These are phyloP conservation scores for Kwoniella heveanensis DNA, from an alignment of 768 basidiomycete genomes.

Conservation along the genomic window DNA sequence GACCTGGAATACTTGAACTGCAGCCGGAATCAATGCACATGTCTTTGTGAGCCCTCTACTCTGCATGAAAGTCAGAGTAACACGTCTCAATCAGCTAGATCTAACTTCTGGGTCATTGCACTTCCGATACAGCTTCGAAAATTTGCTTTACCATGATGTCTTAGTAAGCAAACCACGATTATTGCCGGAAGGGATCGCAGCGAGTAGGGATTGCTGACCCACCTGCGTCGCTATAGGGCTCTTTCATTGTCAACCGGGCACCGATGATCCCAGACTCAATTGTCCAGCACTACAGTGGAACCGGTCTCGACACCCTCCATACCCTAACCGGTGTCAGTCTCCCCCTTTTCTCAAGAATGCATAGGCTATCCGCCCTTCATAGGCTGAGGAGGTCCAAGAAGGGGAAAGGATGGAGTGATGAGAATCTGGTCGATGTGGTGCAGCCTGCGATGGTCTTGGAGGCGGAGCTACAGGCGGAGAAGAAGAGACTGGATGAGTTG, in stretches of 20 bases:
- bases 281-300: slow-evolving; percentile 21
- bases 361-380: slow-evolving; percentile 34
- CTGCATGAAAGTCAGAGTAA: no score
- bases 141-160: slow-evolving; percentile 42
- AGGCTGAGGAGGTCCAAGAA: slow-evolving; percentile 21
- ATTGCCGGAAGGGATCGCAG: no score
- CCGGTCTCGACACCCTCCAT: slow-evolving; percentile 26
- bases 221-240: slow-evolving; percentile 20
- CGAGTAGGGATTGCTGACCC: not conserved
- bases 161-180: slow-evolving; percentile 30
- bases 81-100: no score
- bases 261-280: slow-evolving; percentile 23
- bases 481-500: slow-evolving; percentile 29
- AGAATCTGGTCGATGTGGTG: slow-evolving; percentile 34
- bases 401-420: slow-evolving; percentile 33
- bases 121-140: slow-evolving; percentile 33
- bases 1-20: slow-evolving; percentile 7
- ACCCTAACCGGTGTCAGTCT: slow-evolving; percentile 42
- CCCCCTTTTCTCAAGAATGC: slow-evolving; percentile 35
- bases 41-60: slow-evolving; percentile 29
- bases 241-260: slow-evolving; percentile 24
- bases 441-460: slow-evolving; percentile 31
- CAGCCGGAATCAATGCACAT: slow-evolving; percentile 30
- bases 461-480: slow-evolving; percentile 30
- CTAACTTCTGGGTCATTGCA: no score